phyloP scores from a whole-genome alignment of 495 filamentous ascomycete species.

The Parathielavia hyrcaniae region DNA sequence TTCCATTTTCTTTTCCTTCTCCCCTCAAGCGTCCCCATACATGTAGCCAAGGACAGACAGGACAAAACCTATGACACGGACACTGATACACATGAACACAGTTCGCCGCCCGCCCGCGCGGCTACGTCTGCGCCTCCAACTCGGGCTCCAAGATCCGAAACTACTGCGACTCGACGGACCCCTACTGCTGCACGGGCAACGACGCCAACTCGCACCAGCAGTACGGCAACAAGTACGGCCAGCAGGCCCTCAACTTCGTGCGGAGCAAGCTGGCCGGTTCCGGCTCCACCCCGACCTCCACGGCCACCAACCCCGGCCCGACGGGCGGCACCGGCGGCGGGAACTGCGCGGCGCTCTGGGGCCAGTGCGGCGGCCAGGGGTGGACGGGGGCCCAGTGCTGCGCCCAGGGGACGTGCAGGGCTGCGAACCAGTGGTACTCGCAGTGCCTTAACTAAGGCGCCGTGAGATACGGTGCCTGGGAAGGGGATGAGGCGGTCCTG shows the following conservation, averaged over 20 bases:
- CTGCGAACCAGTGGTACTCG: constrained; percentile 31
- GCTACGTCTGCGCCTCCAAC: constrained; percentile 47
- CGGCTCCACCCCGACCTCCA: constrained; percentile 15
- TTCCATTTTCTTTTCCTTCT: not conserved
- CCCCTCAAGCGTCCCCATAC: too few relatives aligned
- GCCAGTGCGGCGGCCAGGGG: constrained; percentile 32
- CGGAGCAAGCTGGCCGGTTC: constrained; percentile 39
- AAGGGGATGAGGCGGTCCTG: not conserved
- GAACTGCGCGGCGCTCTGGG: constrained; percentile 26
- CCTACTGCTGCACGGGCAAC: constrained; percentile 59
- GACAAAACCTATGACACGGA: too few relatives aligned
- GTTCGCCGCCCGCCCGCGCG: constrained; percentile 53
- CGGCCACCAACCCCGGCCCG: constrained; percentile 8
- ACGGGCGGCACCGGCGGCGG: constrained; percentile 22
- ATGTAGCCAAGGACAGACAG: too few relatives aligned
- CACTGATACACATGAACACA: constrained; percentile 19
- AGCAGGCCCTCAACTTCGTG: constrained; percentile 50
- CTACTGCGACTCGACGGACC: constrained; percentile 58
- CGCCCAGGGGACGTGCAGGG: constrained; percentile 28
- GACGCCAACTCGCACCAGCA: constrained; percentile 51
- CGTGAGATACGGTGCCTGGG: too few relatives aligned
- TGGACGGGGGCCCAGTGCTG: constrained; percentile 31
- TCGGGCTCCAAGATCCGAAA: constrained; percentile 48
- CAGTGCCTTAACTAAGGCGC: constrained; percentile 32
- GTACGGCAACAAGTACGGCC: constrained; percentile 55